Evolutionary conservation across 352 stramenopile genomes (phyloP).

Genomic region (Stramenopiles sp.): DNA sequence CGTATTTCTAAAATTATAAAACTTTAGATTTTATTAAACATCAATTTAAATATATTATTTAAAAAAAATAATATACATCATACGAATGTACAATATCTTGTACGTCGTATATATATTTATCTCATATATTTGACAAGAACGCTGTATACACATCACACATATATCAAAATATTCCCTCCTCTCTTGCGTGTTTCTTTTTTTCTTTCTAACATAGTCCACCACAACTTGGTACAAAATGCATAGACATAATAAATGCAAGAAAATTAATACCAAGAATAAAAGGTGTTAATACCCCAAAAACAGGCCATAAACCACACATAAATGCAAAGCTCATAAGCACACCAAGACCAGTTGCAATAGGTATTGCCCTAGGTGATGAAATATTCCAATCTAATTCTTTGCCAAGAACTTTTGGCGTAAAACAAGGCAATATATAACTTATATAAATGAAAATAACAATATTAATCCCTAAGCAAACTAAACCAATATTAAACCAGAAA

Average conservation of each 20-base stretch:
- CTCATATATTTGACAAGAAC: too few relatives aligned
- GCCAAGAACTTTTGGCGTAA: constrained; percentile 52
- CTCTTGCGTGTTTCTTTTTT: too few relatives aligned
- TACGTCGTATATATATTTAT: too few relatives aligned
- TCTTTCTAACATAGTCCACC: too few relatives aligned
- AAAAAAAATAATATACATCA: too few relatives aligned
- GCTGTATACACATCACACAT: too few relatives aligned
- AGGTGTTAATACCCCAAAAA: constrained; percentile 70
- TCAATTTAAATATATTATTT: too few relatives aligned
- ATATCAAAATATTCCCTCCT: too few relatives aligned
- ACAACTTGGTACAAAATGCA: constrained; percentile 79
- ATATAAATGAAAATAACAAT: constrained; percentile 58
- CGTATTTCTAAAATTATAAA: too few relatives aligned
- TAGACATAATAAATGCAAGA: constrained; percentile 65
- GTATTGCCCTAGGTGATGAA: constrained; percentile 74
- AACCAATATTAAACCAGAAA: constrained; percentile 45
- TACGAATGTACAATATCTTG: too few relatives aligned
- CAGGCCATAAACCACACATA: constrained; percentile 57
- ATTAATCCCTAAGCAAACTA: constrained; percentile 50
- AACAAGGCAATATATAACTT: constrained; percentile 56
- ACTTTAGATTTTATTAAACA: too few relatives aligned
- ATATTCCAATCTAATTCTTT: constrained; percentile 60
- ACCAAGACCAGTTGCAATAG: constrained; percentile 44
- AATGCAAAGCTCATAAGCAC: constrained; percentile 41
- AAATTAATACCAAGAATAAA: constrained; percentile 60